phyloP scores from a whole-genome alignment of 2,329 filamentous ascomycete species.

The Fonsecaea monophora region DNA sequence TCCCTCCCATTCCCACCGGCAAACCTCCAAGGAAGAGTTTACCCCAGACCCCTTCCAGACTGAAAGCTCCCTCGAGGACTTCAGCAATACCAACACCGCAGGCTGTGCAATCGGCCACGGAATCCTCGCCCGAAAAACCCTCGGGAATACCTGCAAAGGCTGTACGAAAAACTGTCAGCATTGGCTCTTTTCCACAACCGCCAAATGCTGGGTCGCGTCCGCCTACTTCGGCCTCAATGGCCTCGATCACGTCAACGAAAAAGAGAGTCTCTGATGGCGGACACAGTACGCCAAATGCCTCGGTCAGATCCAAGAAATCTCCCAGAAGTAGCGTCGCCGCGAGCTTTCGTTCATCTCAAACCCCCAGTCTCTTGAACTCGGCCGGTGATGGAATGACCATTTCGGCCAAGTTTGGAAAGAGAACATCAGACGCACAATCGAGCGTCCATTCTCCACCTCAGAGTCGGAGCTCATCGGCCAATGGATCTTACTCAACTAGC shows the following conservation, averaged over 20 bases:
- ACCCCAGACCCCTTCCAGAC: slow-evolving; percentile 44
- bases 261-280: slow-evolving; percentile 55
- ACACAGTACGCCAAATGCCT: slow-evolving; percentile 43
- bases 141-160: slow-evolving; percentile 63
- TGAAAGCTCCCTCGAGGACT: slow-evolving; percentile 58
- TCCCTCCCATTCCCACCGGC: slow-evolving; percentile 75
- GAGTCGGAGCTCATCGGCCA: slow-evolving; percentile 88
- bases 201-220: slow-evolving; percentile 70
- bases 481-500: slow-evolving; percentile 90
- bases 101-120: slow-evolving; percentile 58
- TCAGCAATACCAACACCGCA: slow-evolving; percentile 56
- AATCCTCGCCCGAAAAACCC: slow-evolving; percentile 55
- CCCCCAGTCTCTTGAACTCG: slow-evolving; percentile 79
- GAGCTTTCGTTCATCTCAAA: slow-evolving; percentile 58
- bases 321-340: slow-evolving; percentile 63
- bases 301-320: slow-evolving; percentile 60
- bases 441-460: slow-evolving; percentile 83
- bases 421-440: slow-evolving; percentile 76
- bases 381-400: slow-evolving; percentile 79
- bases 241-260: slow-evolving; percentile 45
- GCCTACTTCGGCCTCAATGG: slow-evolving; percentile 63
- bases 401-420: slow-evolving; percentile 63
- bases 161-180: slow-evolving; percentile 86
- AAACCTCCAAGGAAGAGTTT: slow-evolving; percentile 73
- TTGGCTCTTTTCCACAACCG: slow-evolving; percentile 90